Conservation (phyloP, 2,329 filamentous ascomycete species). For the Ceratocystis huliohia region DNA sequence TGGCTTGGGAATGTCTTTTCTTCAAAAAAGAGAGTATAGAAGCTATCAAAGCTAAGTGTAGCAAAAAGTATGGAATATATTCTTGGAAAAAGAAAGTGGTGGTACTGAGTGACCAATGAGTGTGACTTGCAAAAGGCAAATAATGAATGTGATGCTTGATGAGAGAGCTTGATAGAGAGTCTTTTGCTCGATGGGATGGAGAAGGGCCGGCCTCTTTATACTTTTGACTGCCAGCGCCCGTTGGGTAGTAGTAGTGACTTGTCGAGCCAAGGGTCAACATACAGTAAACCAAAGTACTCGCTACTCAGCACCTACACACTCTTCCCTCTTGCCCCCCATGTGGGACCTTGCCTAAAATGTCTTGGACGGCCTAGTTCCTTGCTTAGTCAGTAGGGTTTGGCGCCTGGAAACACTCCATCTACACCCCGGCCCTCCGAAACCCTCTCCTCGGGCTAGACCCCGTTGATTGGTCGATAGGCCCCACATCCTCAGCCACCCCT, state of each 20-base stretch:
- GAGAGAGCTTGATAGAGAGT: background rate
- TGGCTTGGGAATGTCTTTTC: constrained; percentile 11
- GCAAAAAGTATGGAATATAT: background rate
- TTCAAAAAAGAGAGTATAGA: background rate
- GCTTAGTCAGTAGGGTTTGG: background rate
- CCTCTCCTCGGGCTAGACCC: background rate
- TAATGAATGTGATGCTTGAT: constrained; percentile 18
- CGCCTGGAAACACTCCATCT: background rate
- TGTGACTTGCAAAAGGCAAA: constrained; percentile 10
- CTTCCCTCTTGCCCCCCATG: background rate
- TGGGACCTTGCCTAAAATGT: background rate
- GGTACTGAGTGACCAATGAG: constrained; percentile 8
- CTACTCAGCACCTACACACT: background rate
- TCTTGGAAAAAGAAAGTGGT: constrained; percentile 9
- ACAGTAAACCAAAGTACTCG: background rate
- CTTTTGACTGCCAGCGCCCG: background rate
- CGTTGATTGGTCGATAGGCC: background rate
- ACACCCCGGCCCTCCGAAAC: constrained; percentile 3
- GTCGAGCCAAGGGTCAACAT: background rate
- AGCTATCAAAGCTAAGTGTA: constrained; percentile 12
- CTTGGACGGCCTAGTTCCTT: background rate
- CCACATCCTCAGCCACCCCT: background rate
- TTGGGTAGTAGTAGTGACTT: background rate
- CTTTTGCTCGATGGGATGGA: background rate
- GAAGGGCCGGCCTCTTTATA: background rate